Conservation (phyloP, 441 rosid genomes). For the Daphne laureola region DNA sequence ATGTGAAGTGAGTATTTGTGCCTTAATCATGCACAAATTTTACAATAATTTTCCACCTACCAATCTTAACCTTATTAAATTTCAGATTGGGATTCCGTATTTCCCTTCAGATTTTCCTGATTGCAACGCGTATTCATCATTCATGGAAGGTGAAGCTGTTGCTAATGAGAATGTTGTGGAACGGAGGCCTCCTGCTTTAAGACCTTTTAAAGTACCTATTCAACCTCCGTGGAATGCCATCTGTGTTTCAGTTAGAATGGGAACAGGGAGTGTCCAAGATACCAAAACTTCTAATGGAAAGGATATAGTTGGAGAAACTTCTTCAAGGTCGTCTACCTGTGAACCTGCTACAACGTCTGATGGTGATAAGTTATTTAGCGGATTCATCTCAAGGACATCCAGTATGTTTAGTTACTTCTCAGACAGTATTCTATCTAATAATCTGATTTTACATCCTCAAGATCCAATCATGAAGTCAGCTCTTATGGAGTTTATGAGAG, state of each 20-base stretch:
- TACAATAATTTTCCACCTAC: slow-evolving; percentile 7
- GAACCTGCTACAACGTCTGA: slow-evolving; percentile 14
- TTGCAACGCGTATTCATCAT: slow-evolving; percentile 53
- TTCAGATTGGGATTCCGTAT: slow-evolving; percentile 64
- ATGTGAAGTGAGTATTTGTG: slow-evolving; percentile 45
- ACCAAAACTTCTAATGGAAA: slow-evolving; percentile 19
- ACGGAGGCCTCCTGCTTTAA: slow-evolving; percentile 40
- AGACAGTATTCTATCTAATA: slow-evolving; percentile 25
- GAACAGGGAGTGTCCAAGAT: slow-evolving; percentile 12
- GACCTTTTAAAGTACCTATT: slow-evolving; percentile 58
- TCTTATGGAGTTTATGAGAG: slow-evolving; percentile 23
- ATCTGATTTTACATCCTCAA: slow-evolving; percentile 43
- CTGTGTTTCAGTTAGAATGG: slow-evolving; percentile 22
- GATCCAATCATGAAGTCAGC: slow-evolving; percentile 20
- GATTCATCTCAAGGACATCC: slow-evolving; percentile 58
- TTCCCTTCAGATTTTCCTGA: slow-evolving; percentile 90
- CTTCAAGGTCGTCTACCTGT: slow-evolving; percentile 8
- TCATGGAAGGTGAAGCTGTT: slow-evolving; percentile 44
- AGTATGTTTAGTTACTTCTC: slow-evolving; percentile 30
- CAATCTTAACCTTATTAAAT: slow-evolving; percentile 14
- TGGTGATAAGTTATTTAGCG: slow-evolving; percentile 26
- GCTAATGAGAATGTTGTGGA: slow-evolving; percentile 36
- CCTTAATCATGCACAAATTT: slow-evolving; percentile 6
- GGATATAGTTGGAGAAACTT: slow-evolving; percentile 16
- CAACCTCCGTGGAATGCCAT: slow-evolving; percentile 71